Conservation (phyloP, 345 rosid genomes). For the Populus ilicifolia region DNA sequence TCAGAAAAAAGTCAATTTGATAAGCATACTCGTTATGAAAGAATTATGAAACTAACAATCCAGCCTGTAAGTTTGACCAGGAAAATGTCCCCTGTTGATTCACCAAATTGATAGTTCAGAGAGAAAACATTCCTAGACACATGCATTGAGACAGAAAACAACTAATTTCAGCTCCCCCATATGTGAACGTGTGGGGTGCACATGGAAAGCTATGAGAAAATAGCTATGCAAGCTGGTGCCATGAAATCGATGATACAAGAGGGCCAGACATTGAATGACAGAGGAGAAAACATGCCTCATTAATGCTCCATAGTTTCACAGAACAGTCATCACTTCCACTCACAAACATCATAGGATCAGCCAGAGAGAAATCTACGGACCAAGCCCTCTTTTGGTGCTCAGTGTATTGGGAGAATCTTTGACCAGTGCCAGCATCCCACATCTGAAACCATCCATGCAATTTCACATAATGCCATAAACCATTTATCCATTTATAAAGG, state of each 20-base stretch:
- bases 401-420: constrained; percentile 54
- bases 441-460: constrained; percentile 47
- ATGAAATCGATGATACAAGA: neutral
- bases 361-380: constrained; percentile 88
- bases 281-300: constrained; percentile 47
- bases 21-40: neutral
- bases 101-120: neutral
- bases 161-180: neutral
- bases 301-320: constrained; percentile 85
- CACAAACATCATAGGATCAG: constrained; percentile 69
- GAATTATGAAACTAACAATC: neutral
- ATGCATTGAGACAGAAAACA: neutral
- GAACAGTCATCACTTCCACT: constrained; percentile 96
- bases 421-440: constrained; percentile 92
- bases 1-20: neutral
- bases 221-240: neutral
- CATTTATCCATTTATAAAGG: neutral
- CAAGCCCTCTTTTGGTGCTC: constrained; percentile 93
- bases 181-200: neutral
- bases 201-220: neutral
- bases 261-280: neutral
- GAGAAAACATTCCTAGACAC: neutral
- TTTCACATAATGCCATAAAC: neutral
- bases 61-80: neutral
- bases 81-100: neutral